Conservation (phyloP, 306 rosid species). For the Morella rubra region DNA sequence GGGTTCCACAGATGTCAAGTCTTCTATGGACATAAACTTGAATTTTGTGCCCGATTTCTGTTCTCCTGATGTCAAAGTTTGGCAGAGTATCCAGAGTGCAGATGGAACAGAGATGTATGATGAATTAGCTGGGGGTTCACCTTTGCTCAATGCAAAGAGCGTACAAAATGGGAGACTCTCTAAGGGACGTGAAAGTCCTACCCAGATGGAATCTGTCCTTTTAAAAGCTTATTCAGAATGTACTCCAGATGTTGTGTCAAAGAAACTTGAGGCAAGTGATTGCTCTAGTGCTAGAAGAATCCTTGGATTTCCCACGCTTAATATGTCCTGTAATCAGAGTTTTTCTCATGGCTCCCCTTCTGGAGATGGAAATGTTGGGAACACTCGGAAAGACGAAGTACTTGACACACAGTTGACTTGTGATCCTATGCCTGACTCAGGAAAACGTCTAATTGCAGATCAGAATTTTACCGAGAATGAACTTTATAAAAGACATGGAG, state of each 20-base stretch:
- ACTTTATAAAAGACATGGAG: conserved; percentile 23
- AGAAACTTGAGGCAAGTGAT: conserved; percentile 32
- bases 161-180: conserved; percentile 17
- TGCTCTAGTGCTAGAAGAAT: conserved; percentile 17
- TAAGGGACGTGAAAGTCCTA: conserved; percentile 29
- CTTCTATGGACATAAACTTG: conserved; percentile 42
- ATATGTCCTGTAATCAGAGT: conserved; percentile 21
- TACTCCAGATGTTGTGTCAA: conserved; percentile 21
- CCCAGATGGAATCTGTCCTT: conserved; percentile 23
- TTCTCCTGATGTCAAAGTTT: conserved; percentile 29
- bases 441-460: conserved; percentile 15
- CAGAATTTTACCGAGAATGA: conserved; percentile 36
- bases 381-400: conserved; percentile 20
- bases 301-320: conserved; percentile 20
- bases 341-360: conserved; percentile 24
- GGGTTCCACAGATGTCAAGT: conserved; percentile 27
- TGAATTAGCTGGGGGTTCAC: conserved; percentile 20
- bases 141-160: conserved; percentile 34
- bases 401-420: conserved; percentile 33
- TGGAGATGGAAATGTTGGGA: conserved; percentile 25
- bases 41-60: conserved; percentile 39
- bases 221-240: conserved; percentile 18
- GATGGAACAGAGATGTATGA: conserved; percentile 24
- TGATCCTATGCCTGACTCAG: conserved; percentile 22
- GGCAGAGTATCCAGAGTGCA: conserved; percentile 27